Evolutionary conservation across 192 early-diverging fungal genomes (phyloP).

Genomic region (Funneliformis geosporum): DNA sequence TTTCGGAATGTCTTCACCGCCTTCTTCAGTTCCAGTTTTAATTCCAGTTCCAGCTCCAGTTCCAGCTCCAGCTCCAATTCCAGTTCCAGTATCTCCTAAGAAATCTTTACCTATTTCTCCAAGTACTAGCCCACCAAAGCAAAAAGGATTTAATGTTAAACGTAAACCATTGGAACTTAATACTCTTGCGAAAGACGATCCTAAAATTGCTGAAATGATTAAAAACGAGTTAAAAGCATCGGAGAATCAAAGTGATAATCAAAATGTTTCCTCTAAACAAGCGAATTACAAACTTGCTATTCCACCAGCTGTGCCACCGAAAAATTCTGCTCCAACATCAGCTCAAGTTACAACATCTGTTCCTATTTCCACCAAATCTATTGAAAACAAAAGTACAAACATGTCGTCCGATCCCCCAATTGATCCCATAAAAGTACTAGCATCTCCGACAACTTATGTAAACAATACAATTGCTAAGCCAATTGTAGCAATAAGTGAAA

Average conservation of each 20-base stretch:
- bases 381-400: background rate
- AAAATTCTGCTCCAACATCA: background rate
- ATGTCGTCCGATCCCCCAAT: background rate
- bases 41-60: background rate
- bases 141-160: conserved; percentile 18
- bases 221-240: background rate
- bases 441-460: conserved; percentile 17
- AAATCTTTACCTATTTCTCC: background rate
- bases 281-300: background rate
- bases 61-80: background rate
- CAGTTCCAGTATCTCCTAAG: background rate
- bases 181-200: background rate
- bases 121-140: conserved; percentile 5
- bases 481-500: background rate
- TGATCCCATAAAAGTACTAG: background rate
- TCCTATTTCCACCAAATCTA: background rate
- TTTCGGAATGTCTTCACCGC: background rate
- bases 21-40: background rate
- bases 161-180: conserved; percentile 12
- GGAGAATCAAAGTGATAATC: background rate
- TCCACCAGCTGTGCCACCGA: background rate
- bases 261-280: background rate
- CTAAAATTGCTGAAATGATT: background rate
- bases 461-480: conserved; percentile 23
- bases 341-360: background rate